Percentiles rank a stretch among this genome's conserved stretches.
Evolutionary conservation across 2,329 filamentous ascomycete species (phyloP).

Genomic region (Aspergillus persii): DNA sequence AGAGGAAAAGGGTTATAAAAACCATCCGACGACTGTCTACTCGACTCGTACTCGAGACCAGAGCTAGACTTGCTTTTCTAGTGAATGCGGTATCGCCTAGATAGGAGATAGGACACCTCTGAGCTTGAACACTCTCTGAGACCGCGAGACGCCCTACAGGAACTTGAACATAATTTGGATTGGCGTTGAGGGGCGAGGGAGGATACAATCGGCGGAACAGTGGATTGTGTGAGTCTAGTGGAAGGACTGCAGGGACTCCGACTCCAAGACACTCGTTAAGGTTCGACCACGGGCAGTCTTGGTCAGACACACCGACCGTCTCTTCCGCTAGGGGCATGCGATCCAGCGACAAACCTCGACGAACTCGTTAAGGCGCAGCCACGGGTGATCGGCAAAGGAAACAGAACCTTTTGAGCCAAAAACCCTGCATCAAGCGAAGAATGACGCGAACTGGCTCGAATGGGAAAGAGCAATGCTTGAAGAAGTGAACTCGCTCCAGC

Average conservation of each 20-base stretch:
- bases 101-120: slow-evolving; percentile 13
- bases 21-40: slow-evolving; percentile 14
- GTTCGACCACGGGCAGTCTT: slow-evolving; percentile 11
- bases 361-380: slow-evolving; percentile 8
- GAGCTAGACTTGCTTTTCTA: slow-evolving; percentile 11
- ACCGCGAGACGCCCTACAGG: slow-evolving; percentile 1
- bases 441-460: not conserved
- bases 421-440: not conserved
- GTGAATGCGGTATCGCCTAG: slow-evolving; percentile 13
- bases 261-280: slow-evolving; percentile 3
- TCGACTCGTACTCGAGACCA: slow-evolving; percentile 14
- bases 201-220: slow-evolving; percentile 4
- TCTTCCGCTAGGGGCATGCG: slow-evolving; percentile 2
- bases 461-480: not conserved
- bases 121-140: slow-evolving; percentile 3
- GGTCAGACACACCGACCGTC: slow-evolving; percentile 2
- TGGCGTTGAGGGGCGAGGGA: slow-evolving; percentile 1
- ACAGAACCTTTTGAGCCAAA: not conserved
- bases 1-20: slow-evolving; percentile 12
- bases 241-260: not conserved
- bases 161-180: slow-evolving; percentile 4
- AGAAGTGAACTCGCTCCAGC: not conserved
- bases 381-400: slow-evolving; percentile 2
- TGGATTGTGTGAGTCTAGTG: not conserved
- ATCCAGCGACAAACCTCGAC: slow-evolving; percentile 10